Evolutionary conservation across 1,284 basidiomycete species (phyloP), one percentile per base, ranked within the genome.

Genomic region (Phlebopus sp.): DNA sequence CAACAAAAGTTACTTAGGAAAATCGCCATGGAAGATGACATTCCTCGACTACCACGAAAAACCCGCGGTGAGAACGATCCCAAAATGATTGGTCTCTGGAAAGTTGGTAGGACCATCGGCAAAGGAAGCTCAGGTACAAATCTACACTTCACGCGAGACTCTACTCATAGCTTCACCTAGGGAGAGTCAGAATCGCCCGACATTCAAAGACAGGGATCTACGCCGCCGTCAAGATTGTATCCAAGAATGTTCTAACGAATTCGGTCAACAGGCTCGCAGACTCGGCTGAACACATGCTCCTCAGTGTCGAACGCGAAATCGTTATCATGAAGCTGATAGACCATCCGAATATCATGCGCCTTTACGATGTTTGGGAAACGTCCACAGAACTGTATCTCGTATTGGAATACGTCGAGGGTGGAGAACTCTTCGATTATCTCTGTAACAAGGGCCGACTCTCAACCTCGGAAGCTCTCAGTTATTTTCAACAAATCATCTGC

Each of bases 271-370:
- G 84, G 54, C 79, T 87, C 11, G 79, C 76, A 19, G 84, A 83
- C 56, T 81, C 83, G 52, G 74, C 79, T 6, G 83, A 83, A 53
- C 81, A 78, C 52, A 79, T 78, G 52, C 77, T 90, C 51, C 79
- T 92, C 39, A 86, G 87, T 38, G 87, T 98, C 55, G 94, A 98
- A 69, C 83, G 95, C 55, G 97, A 99, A 70, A 98, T 99, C 52
- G 93, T 98, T 58, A 91, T 99, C 67, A 98, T 99, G 96, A 98
- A 98, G 69, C 85, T 99, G 52, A 90, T 99, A 61, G 90, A 97
- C 59, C 96, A 99, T 65, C 95, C 96, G 2, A 97, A 97, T 69
- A 84, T 99, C 54, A 81, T 92, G 76, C 86, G 86, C 44, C 79
- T 99, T 36, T 96, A 95, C 73, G 96, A 99, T 64, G 96, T 99